Evolutionary conservation across 78 protist species (phyloP).

Genomic region (Chrysochromulina parva): DNA sequence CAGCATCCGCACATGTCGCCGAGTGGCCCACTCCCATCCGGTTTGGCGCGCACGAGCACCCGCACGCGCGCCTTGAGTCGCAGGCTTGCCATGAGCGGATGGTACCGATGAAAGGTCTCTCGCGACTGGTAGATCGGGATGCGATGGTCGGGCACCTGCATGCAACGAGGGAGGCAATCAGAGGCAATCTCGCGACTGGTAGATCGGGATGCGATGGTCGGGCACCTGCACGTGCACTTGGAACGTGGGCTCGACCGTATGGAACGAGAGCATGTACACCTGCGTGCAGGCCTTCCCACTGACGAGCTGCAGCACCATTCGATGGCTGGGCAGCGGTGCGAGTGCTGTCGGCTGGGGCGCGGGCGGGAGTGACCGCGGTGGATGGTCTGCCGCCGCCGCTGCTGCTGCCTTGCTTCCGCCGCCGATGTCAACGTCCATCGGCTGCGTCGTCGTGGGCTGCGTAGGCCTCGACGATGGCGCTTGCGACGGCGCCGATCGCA

Average conservation of each 20-base stretch:
- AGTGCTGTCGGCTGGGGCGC: no score
- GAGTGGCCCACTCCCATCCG: neutral
- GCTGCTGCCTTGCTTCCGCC: no score
- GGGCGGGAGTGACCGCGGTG: no score
- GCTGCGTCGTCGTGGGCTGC: no score
- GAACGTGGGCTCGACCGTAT: neutral
- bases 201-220: neutral
- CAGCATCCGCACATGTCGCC: neutral
- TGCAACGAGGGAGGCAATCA: neutral
- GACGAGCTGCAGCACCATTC: neutral
- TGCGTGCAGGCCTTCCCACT: neutral
- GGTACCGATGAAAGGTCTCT: neutral
- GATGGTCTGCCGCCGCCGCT: no score
- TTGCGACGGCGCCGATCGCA: neutral
- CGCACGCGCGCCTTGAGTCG: neutral
- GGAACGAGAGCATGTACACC: conserved; percentile 20
- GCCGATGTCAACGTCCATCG: no score
- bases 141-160: neutral
- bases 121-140: neutral
- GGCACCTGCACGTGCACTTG: neutral
- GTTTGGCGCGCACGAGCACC: neutral
- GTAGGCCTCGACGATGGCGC: no score
- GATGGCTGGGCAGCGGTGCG: no score
- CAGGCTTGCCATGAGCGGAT: neutral
- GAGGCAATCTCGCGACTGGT: neutral